Conservation (phyloP, 2,329 filamentous ascomycete species). For the Ophiostoma ips region DNA sequence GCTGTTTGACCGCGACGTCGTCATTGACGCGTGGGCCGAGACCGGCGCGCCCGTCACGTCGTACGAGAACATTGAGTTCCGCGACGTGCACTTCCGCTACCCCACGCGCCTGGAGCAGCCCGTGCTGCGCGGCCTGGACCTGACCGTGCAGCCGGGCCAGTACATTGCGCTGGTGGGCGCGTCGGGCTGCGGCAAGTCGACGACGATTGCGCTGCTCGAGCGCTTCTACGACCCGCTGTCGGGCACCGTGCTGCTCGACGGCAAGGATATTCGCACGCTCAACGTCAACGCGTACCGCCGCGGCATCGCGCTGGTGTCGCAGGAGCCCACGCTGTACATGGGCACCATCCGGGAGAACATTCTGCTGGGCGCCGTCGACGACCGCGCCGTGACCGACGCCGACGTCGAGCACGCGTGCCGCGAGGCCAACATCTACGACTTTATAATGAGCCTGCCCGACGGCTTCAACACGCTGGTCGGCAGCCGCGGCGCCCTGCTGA, state of each 20-base stretch:
- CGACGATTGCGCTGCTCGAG: conserved; percentile 81
- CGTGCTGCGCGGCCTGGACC: conserved; percentile 74
- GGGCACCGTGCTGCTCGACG: conserved; percentile 71
- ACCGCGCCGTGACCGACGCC: conserved; percentile 51
- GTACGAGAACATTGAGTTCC: conserved; percentile 71
- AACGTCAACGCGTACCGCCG: conserved; percentile 79
- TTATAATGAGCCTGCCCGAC: conserved; percentile 69
- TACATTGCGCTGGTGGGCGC: conserved; percentile 88
- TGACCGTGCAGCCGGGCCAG: conserved; percentile 60
- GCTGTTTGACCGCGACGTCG: conserved; percentile 69
- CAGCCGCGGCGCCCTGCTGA: conserved; percentile 71
- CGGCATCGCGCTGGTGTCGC: conserved; percentile 74
- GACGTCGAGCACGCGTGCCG: conserved; percentile 66
- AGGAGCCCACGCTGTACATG: conserved; percentile 90
- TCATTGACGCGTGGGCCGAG: conserved; percentile 67
- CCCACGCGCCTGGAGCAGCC: conserved; percentile 82
- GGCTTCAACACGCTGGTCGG: conserved; percentile 79
- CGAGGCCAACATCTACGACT: conserved; percentile 87
- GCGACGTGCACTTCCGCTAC: conserved; percentile 87
- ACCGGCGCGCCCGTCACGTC: conserved; percentile 48
- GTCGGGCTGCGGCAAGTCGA: conserved; percentile 87
- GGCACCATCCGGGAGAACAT: conserved; percentile 88
- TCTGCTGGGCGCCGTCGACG: conserved; percentile 55
- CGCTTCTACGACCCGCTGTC: conserved; percentile 85
- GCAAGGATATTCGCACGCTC: conserved; percentile 62